Conservation (phyloP, 2,329 filamentous ascomycete species). For the Pyrenochaeta sp. region DNA sequence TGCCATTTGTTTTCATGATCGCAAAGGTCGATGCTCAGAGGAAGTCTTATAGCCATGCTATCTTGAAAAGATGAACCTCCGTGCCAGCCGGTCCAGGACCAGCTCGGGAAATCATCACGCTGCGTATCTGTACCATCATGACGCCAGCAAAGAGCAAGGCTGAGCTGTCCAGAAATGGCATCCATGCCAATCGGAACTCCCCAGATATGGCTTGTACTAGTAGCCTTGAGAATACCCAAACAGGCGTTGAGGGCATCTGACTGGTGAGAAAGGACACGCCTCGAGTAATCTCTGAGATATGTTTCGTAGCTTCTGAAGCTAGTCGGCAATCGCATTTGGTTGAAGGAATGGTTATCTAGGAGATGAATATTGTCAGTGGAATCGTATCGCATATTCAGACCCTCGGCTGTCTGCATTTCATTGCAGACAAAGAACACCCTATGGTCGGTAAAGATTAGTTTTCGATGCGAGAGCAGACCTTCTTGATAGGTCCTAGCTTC, state of each 20-base stretch:
- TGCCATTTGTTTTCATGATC: no score
- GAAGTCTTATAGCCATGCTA: background rate
- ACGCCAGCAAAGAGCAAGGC: no score
- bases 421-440: constrained; percentile 8
- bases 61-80: background rate
- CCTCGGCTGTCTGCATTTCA: background rate
- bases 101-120: constrained; percentile 1
- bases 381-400: no score
- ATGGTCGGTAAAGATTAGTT: constrained; percentile 6
- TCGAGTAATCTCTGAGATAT: background rate
- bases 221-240: background rate
- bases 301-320: background rate
- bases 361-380: no score
- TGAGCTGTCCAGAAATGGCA: no score
- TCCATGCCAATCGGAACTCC: background rate
- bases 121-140: background rate
- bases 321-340: no score
- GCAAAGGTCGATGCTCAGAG: no score
- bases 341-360: no score
- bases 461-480: constrained; percentile 2
- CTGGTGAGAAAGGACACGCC: background rate
- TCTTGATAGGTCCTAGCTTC: constrained; percentile 19
- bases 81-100: constrained; percentile 3
- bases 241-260: constrained; percentile 1
- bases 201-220: background rate